Evolutionary conservation across 1,284 basidiomycete genomes (phyloP).

Genomic region (Phenoliferia sp.): DNA sequence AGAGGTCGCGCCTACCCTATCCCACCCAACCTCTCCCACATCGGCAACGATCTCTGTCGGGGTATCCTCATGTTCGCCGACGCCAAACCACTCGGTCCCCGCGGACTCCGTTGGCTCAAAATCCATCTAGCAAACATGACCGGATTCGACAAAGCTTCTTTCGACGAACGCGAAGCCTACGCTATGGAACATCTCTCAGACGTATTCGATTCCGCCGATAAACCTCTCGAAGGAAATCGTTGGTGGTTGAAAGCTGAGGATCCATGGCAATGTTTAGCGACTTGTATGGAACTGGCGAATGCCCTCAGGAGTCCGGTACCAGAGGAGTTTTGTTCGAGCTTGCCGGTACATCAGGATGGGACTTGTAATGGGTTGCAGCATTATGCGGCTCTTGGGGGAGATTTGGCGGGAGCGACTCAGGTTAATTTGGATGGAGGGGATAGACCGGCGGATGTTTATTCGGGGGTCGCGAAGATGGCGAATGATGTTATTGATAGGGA

Average conservation of each 20-base stretch:
- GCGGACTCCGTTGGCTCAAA: slow-evolving; percentile 79
- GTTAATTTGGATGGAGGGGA: slow-evolving; percentile 87
- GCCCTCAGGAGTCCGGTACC: slow-evolving; percentile 76
- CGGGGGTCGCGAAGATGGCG: slow-evolving; percentile 82
- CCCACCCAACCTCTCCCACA: slow-evolving; percentile 91
- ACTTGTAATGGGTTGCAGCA: slow-evolving; percentile 99
- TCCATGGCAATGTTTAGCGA: slow-evolving; percentile 94
- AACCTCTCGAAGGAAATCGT: slow-evolving; percentile 69
- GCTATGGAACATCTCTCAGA: slow-evolving; percentile 68
- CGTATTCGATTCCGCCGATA: slow-evolving; percentile 75
- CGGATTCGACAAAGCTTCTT: slow-evolving; percentile 91
- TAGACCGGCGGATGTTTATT: slow-evolving; percentile 91
- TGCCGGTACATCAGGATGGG: slow-evolving; percentile 96
- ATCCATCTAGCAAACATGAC: slow-evolving; percentile 91
- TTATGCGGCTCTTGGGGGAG: slow-evolving; percentile 95
- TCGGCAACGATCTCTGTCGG: slow-evolving; percentile 90
- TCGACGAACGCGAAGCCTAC: slow-evolving; percentile 82
- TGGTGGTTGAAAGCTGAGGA: slow-evolving; percentile 84
- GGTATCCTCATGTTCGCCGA: slow-evolving; percentile 83
- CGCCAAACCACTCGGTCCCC: slow-evolving; percentile 68
- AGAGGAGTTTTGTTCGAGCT: slow-evolving; percentile 60
- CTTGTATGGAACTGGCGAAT: slow-evolving; percentile 77
- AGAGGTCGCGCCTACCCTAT: slow-evolving; percentile 95
- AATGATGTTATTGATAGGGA: slow-evolving; percentile 47
- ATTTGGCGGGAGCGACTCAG: slow-evolving; percentile 79